Evolutionary conservation across 2,329 filamentous ascomycete species (phyloP).

Genomic region (Ophiostoma angusticollis): DNA sequence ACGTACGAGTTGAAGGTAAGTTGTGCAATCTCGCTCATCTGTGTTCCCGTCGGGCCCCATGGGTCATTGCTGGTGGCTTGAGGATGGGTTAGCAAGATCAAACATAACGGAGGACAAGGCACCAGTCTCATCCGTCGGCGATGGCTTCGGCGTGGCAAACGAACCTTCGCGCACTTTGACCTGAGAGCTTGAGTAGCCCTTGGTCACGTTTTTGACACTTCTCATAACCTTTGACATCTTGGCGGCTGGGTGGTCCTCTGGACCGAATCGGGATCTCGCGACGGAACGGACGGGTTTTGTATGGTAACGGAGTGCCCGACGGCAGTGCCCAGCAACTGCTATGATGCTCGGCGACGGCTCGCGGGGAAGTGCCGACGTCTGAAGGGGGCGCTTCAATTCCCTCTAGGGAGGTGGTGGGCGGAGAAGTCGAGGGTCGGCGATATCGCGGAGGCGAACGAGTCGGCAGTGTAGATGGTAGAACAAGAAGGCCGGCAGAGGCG

Average conservation of each 20-base stretch:
- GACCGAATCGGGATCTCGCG: constrained; percentile 1
- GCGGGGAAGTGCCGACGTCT: no score
- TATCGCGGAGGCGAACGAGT: no score
- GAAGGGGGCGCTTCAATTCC: no score
- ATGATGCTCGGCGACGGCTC: no score
- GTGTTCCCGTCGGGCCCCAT: constrained; percentile 94
- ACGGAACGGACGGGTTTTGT: background rate
- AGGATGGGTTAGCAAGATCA: background rate
- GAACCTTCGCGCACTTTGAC: constrained; percentile 96
- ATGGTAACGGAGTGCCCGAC: background rate
- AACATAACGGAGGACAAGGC: background rate
- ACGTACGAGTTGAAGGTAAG: constrained; percentile 94
- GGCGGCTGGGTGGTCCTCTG: constrained; percentile 16
- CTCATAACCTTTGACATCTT: constrained; percentile 94
- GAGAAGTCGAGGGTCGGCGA: no score
- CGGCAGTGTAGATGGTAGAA: no score
- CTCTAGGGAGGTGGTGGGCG: no score
- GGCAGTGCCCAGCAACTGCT: no score
- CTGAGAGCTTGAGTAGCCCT: constrained; percentile 92
- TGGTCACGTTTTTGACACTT: constrained; percentile 98
- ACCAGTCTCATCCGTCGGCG: background rate
- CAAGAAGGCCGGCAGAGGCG: background rate
- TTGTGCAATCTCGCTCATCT: constrained; percentile 97
- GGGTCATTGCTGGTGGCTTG: constrained; percentile 95
- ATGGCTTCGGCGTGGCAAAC: constrained; percentile 21